Evolutionary conservation across 2,329 filamentous ascomycete genomes (phyloP).

Genomic region (Penicillium psychrosexuale): DNA sequence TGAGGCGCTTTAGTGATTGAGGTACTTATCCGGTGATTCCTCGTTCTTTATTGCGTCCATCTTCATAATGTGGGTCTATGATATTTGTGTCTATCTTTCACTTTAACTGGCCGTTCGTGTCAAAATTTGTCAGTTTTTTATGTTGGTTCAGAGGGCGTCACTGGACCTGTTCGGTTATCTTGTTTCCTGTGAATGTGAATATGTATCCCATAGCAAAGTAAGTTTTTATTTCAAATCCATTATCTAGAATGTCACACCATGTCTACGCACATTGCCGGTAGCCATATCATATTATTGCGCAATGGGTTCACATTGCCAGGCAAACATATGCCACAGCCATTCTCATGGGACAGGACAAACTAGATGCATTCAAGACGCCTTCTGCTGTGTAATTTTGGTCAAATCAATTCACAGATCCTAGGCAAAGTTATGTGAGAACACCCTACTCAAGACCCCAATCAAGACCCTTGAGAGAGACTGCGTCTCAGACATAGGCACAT

Average conservation of each 20-base stretch:
- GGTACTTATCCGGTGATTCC: background rate
- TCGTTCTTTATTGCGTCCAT: background rate
- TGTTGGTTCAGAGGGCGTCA: background rate
- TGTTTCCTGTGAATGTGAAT: background rate
- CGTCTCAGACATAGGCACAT: background rate
- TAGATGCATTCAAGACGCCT: background rate
- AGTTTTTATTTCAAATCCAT: background rate
- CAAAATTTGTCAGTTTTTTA: background rate
- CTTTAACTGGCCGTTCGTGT: background rate
- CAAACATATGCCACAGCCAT: background rate
- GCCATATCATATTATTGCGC: background rate
- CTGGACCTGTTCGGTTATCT: background rate
- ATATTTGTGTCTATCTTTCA: conserved; percentile 6
- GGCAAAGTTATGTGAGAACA: too few species aligned
- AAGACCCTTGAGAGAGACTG: background rate
- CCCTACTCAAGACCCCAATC: background rate
- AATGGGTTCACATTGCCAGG: background rate
- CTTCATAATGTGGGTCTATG: background rate
- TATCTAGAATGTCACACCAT: background rate
- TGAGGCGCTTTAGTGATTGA: conserved; percentile 46
- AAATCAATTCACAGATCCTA: background rate
- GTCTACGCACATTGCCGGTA: background rate
- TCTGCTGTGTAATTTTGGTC: background rate
- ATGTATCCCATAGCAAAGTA: background rate
- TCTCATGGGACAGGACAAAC: background rate